Base-by-base conservation (phyloP, 2,329 filamentous ascomycete species). In the Dryadomyces quercus-mongolicae region DNA sequence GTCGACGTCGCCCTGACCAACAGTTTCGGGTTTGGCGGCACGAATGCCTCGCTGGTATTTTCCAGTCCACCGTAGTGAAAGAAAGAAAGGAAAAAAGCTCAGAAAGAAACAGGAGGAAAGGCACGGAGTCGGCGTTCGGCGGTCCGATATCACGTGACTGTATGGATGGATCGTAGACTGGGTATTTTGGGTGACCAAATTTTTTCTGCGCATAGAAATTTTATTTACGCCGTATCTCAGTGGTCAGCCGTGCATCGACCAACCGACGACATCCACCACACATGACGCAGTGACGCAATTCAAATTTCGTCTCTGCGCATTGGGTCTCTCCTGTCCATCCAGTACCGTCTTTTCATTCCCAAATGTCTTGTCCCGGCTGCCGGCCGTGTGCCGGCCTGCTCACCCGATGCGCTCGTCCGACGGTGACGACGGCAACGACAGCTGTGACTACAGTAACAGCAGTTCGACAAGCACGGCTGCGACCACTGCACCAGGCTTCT, bases 21-120 rank as follows among this genome's bases (percentile, higher is more conserved):
- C 64, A 97, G 92, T 66, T 98, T 98, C 70, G 93, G 93, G 0
- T 98, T 98, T 71, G 93, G 93, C 12, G 93, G 93, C 16, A 97
- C 92, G 1, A 98, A 98, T 71, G 91, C 92, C 45, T 90, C 83
- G 53, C 72, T 98, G 42, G 90, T 90, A 52, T 92, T 97, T 62
- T 77, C 77, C 21, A 20, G 44, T 20, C 15, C 22, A 7, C n/a
- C 22, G 7, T 20, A 34, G 25, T n/a, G n/a, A n/a, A n/a, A n/a
- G n/a, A n/a, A 20, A 25, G 15, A 31, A 8, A 31, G 8, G 8
- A 12, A 40, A 40, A 16, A 40, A 13, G 36, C n/a, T n/a, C n/a
- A n/a, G n/a, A n/a, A 12, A 40, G 3, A 9, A 12, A 40, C 36
- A 40, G 13, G 15, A 5, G 46, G n/a, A n/a, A n/a, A n/a, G n/a